Evolutionary conservation across 2,329 filamentous ascomycete species (phyloP), one percentile per base, ranked within the genome.

Genomic region (Penicillium palitans): DNA sequence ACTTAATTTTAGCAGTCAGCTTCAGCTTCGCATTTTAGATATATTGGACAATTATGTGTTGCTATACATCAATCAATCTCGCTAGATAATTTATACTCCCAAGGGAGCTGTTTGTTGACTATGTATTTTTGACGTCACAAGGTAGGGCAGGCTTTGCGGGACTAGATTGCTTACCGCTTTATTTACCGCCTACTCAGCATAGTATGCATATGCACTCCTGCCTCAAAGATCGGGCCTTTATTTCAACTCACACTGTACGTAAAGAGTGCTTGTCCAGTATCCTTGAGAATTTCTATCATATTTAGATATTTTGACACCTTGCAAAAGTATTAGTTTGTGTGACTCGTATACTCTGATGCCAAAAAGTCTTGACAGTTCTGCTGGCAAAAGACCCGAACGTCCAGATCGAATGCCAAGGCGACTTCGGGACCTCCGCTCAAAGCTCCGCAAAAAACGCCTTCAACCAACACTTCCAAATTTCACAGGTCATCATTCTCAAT

Each of bases 401-500:
- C 7, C 49, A 57, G 29, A 41, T 40, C 42, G n/a, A 60, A 53
- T 37, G 63, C 61, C 66, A 65, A 68, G 65, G 21, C 58, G 40
- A 55, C 54, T 59, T 67, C 61, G 58, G 61, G 48, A 59, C 55
- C 64, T 67, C 61, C 59, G 60, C 61, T 45, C 61, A 58, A 51
- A 64, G 45, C 60, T 66, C 56, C 61, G 58, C 61, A 58, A 59
- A 57, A 66, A 65, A 35, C 46, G 29, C 12, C 33, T 45, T 46
- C 42, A 31, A 45, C 40, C 31, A 42, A 42, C 51, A 37, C 17
- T 40, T 21, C 35, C 17, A 31, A 27, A 33, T n/a, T 51, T 35
- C 21, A 52, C n/a, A 51, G 13, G 25, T 35, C 24, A 54, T n/a
- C 42, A 39, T 27, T 54, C 37, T 25, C 46, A 53, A 86, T 87